Evolutionary conservation across 2,329 filamentous ascomycete genomes (phyloP).

Genomic region (Cercospora sp.): DNA sequence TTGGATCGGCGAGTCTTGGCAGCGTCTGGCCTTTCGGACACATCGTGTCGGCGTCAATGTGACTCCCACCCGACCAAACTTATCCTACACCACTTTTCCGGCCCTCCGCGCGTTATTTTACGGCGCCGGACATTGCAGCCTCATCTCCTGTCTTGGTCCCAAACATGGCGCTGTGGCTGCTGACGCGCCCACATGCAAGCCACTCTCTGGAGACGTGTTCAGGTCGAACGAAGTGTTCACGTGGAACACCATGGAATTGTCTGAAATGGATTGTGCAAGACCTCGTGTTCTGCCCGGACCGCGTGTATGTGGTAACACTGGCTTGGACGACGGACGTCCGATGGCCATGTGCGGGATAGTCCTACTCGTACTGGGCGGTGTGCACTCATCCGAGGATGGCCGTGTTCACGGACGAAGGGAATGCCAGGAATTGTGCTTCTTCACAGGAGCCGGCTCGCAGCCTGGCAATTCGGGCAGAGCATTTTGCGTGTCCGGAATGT

Average conservation of each 20-base stretch:
- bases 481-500: conserved; percentile 10
- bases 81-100: background rate
- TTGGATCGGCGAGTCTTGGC: background rate
- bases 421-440: conserved; percentile 8
- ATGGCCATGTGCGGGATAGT: background rate
- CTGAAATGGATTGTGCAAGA: background rate
- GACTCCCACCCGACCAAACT: background rate
- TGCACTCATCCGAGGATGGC: background rate
- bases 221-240: background rate
- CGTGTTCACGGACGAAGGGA: background rate
- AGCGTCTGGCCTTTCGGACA: background rate
- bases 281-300: background rate
- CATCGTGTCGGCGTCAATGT: background rate
- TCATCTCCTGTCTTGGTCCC: background rate
- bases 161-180: background rate
- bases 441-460: background rate
- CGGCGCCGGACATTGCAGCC: background rate
- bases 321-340: background rate
- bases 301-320: background rate
- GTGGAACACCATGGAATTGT: background rate
- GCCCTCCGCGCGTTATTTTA: background rate
- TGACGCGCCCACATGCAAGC: background rate
- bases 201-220: background rate
- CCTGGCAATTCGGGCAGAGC: conserved; percentile 6
- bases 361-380: background rate